Conservation (phyloP, 352 stramenopile species). For the Pythium grandisporangium region DNA sequence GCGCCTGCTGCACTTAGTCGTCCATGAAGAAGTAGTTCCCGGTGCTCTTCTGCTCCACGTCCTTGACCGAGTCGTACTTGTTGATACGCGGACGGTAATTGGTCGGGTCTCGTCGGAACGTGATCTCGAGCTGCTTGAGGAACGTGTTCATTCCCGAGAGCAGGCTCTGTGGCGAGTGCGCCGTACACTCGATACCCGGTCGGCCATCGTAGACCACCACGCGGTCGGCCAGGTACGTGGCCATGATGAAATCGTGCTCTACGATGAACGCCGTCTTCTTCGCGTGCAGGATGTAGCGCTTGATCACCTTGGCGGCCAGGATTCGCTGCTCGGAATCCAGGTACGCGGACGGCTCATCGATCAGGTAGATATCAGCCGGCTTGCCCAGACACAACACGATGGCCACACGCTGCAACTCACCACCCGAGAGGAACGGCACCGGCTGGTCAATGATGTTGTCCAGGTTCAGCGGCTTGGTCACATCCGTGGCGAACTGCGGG, state of each 20-base stretch:
- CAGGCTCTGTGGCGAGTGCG: constrained; percentile 91
- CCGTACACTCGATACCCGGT: constrained; percentile 97
- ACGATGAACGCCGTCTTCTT: constrained; percentile 99
- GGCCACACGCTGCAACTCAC: constrained; percentile 98
- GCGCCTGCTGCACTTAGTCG: constrained; percentile 88
- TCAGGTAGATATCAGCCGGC: constrained; percentile 98
- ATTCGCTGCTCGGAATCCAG: constrained; percentile 99
- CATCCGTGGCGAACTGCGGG: constrained; percentile 98
- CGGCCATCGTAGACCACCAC: constrained; percentile 95
- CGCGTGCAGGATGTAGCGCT: constrained; percentile 99
- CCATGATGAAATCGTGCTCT: constrained; percentile 99
- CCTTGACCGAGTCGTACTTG: constrained; percentile 95
- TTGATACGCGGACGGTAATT: constrained; percentile 98
- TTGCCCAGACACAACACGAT: constrained; percentile 98
- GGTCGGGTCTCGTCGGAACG: constrained; percentile 98
- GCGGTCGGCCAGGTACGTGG: constrained; percentile 97
- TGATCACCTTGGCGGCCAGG: constrained; percentile 98
- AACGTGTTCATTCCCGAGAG: constrained; percentile 99
- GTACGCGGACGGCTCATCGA: constrained; percentile 99
- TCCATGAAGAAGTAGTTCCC: constrained; percentile 99
- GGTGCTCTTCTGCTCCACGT: constrained; percentile 95
- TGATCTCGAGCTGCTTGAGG: constrained; percentile 98
- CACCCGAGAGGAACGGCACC: constrained; percentile 97
- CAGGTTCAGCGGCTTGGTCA: constrained; percentile 98
- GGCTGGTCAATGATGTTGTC: constrained; percentile 98